These are phyloP conservation scores for Calonectria multiphialidica DNA, from an alignment of 2,329 filamentous ascomycete genomes.

Conservation along the genomic window DNA sequence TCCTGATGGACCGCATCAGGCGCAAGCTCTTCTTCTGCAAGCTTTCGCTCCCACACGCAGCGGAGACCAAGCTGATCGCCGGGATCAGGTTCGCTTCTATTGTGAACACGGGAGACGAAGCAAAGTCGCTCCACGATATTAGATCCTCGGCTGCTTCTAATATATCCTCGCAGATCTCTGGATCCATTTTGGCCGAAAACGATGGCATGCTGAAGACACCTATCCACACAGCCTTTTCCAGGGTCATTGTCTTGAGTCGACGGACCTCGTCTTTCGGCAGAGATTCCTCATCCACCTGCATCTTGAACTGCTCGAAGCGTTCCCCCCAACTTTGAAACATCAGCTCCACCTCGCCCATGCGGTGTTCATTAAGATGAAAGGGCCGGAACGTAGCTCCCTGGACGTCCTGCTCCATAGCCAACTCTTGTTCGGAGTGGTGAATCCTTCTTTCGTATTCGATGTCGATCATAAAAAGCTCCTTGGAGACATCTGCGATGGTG, in stretches of 20 bases:
- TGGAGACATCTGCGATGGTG: background rate
- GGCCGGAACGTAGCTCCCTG: no score
- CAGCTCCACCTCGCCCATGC: background rate
- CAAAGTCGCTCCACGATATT: background rate
- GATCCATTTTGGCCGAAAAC: background rate
- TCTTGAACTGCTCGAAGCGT: background rate
- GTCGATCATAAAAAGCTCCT: background rate
- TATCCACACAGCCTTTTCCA: no score
- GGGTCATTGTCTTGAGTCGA: background rate
- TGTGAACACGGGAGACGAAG: background rate
- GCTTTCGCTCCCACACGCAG: background rate
- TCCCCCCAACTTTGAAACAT: background rate
- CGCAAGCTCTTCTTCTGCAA: background rate
- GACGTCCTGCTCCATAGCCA: no score
- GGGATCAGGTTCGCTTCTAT: background rate
- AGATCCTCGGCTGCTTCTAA: background rate
- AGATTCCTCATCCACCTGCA: background rate
- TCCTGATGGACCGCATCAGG: background rate
- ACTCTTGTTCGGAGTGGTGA: background rate
- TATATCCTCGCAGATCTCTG: background rate
- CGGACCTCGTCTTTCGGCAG: background rate
- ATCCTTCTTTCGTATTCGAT: background rate
- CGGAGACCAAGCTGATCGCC: background rate
- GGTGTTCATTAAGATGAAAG: background rate
- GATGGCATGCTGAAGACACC: background rate